Conservation (phyloP, 768 basidiomycete genomes). For the Tephrocybe sp. region DNA sequence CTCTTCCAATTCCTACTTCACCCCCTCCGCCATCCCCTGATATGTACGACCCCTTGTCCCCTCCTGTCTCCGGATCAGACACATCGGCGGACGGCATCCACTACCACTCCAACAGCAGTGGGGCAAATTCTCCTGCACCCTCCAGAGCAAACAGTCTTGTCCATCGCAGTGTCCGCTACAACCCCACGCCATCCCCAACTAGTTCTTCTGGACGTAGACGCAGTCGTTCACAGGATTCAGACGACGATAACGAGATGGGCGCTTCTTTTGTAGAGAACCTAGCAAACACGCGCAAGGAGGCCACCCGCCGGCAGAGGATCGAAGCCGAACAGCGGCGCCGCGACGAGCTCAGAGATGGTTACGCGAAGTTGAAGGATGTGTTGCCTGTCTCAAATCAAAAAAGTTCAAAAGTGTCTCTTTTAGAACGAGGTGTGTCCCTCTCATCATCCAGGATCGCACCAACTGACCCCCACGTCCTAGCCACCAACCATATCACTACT, state of each 20-base stretch:
- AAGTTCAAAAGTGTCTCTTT: slow-evolving; percentile 83
- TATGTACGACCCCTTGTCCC: slow-evolving; percentile 82
- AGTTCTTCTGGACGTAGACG: slow-evolving; percentile 69
- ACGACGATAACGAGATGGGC: slow-evolving; percentile 74
- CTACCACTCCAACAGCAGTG: slow-evolving; percentile 76
- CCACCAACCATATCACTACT: slow-evolving; percentile 73
- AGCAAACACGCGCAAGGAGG: slow-evolving; percentile 78
- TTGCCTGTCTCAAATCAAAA: slow-evolving; percentile 87
- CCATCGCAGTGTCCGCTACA: slow-evolving; percentile 71
- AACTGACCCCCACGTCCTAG: slow-evolving; percentile 33
- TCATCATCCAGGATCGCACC: slow-evolving; percentile 11
- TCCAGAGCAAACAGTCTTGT: slow-evolving; percentile 76
- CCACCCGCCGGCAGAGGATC: slow-evolving; percentile 78
- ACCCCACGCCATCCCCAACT: slow-evolving; percentile 79
- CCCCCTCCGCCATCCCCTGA: slow-evolving; percentile 76
- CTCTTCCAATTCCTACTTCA: slow-evolving; percentile 61
- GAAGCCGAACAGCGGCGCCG: slow-evolving; percentile 88
- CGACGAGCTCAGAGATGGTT: slow-evolving; percentile 88
- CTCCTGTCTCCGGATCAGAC: slow-evolving; percentile 87
- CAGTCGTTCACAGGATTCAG: slow-evolving; percentile 73
- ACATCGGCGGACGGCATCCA: slow-evolving; percentile 81
- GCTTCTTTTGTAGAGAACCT: slow-evolving; percentile 65
- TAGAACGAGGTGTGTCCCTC: slow-evolving; percentile 79
- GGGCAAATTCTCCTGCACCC: slow-evolving; percentile 74
- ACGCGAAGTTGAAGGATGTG: slow-evolving; percentile 83